These are phyloP conservation scores for Fusarium sulawesiense DNA, from an alignment of 2,329 filamentous ascomycete species.

Conservation along the genomic window DNA sequence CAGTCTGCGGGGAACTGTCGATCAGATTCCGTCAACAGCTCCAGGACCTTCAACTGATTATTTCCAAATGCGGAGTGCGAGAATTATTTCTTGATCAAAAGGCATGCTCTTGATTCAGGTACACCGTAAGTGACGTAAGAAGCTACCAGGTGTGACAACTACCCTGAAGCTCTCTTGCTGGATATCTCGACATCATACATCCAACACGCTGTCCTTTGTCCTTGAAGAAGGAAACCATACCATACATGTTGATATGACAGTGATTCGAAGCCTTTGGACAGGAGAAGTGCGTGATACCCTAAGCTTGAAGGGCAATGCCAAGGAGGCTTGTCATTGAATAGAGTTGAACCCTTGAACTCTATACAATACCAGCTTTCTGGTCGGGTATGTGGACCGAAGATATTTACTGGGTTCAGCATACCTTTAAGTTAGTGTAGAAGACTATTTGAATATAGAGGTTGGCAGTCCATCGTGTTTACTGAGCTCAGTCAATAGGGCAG, in stretches of 20 bases:
- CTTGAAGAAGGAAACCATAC: not conserved
- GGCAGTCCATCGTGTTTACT: no score
- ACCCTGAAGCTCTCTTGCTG: slow-evolving; percentile 12
- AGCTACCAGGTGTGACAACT: not conserved
- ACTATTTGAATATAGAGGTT: no score
- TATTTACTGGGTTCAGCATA: not conserved
- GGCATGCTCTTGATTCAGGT: slow-evolving; percentile 10
- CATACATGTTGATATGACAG: not conserved
- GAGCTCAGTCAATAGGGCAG: not conserved
- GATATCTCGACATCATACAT: not conserved
- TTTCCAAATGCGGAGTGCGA: slow-evolving; percentile 37
- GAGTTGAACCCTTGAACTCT: not conserved
- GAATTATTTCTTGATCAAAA: slow-evolving; percentile 17
- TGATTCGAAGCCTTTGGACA: not conserved
- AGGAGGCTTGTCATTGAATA: not conserved
- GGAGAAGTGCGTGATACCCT: not conserved
- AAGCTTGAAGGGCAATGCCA: not conserved
- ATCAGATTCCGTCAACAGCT: slow-evolving; percentile 39
- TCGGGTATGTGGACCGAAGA: not conserved
- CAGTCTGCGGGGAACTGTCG: slow-evolving; percentile 37
- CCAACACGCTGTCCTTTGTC: not conserved
- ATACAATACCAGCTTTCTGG: not conserved
- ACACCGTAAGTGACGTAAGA: slow-evolving; percentile 15
- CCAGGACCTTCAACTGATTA: slow-evolving; percentile 1
- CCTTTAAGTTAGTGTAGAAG: not conserved